Base-by-base conservation (phyloP, 1,284 basidiomycete genomes). In the Malassezia equina region DNA sequence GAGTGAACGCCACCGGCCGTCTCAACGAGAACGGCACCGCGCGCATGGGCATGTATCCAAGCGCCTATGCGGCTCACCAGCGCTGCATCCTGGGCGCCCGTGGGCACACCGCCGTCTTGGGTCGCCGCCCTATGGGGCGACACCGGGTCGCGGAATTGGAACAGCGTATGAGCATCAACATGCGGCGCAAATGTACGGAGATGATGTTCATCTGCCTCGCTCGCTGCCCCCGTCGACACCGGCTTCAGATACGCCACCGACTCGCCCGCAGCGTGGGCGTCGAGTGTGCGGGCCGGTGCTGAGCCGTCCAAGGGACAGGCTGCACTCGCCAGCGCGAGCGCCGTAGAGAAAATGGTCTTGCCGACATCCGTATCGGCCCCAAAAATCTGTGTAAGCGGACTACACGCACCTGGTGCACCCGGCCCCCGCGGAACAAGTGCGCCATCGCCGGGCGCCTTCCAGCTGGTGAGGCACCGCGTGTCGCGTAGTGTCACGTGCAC, bases 1-100 rank as follows among this genome's bases (percentile, higher is more conserved):
- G 88, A 93, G 69, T 96, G 91, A 1, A 95, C 88, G 42, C 91
- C 90, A 79, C 91, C 91, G 7, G 90, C 91, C 5, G 93, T 93
- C 77, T 98, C 93, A 42, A 96, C 77, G 69, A 86, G 95, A 77
- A 91, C 82, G 65, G 65, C 66, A 4, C 51, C 58, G 12, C 17
- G 25, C 28, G 39, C 47, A 9, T 47, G 27, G 8, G 40, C n/a
- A 4, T 41, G 23, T 11, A 87, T 82, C 67, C 85, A 81, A 28
- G 76, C 76, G 1, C 84, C 81, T 5, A 93, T 79, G 12, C 84
- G 80, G 25, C 80, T 79, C 9, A 86, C 79, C 40, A 95, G 82
- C 3, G 82, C 81, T 17, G 81, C 78, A 65, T 94, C 79, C 34
- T 60, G 47, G 1, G 58, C 28, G 17, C 61, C 58, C 0, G 51